phyloP scores from a whole-genome alignment of 352 stramenopile genomes.

The Phytophthora pseudosyringae region DNA sequence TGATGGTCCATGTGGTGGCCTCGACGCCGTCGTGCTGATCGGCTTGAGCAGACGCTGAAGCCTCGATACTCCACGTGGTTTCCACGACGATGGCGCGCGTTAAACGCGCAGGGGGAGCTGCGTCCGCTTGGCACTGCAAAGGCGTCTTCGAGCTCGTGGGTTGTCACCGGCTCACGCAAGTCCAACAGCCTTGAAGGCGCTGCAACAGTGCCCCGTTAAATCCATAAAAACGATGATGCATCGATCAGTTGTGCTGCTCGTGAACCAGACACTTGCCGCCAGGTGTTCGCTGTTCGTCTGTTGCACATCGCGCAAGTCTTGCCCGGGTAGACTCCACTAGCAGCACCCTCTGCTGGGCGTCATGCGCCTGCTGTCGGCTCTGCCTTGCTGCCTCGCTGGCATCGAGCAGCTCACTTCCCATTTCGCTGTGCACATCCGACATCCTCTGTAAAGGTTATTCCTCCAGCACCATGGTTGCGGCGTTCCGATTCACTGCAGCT shows the following conservation, averaged over 20 bases:
- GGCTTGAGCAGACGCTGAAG: conserved; percentile 19
- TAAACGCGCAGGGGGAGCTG: conserved; percentile 17
- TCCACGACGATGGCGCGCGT: conserved; percentile 15
- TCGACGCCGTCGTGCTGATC: conserved; percentile 20
- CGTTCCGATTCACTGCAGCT: conserved; percentile 18
- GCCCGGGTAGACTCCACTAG: conserved; percentile 2
- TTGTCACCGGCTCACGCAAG: background rate
- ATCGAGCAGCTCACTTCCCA: conserved; percentile 31
- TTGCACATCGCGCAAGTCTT: conserved; percentile 21
- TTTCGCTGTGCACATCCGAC: conserved; percentile 15
- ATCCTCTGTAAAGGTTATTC: background rate
- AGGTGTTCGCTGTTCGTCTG: conserved; percentile 27
- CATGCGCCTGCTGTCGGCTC: conserved; percentile 13
- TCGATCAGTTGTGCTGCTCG: conserved; percentile 25
- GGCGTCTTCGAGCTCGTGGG: background rate
- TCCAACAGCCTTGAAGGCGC: conserved; percentile 3
- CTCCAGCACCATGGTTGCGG: conserved; percentile 20
- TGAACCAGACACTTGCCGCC: conserved; percentile 24
- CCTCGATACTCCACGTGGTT: conserved; percentile 10
- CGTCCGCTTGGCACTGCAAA: conserved; percentile 26
- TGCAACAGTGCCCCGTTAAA: background rate
- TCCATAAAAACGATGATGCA: conserved; percentile 27
- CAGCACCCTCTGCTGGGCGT: conserved; percentile 7
- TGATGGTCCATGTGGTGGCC: background rate
- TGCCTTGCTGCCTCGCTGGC: conserved; percentile 7